Evolutionary conservation across 1,139 yeast species (phyloP).

Genomic region (Cylindricascospora bacillispora): DNA sequence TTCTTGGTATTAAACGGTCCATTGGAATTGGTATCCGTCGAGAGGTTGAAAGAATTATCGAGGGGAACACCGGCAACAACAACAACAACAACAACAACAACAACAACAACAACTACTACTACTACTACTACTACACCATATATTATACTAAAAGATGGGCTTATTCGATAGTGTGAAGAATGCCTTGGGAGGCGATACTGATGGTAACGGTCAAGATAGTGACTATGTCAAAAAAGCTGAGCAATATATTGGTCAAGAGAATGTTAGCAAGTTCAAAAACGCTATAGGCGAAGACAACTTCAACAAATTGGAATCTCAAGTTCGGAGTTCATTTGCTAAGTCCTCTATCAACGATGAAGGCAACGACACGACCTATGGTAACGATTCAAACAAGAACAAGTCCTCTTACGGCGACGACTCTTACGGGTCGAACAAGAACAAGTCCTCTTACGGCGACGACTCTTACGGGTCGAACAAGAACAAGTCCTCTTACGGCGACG

Average conservation of each 20-base stretch:
- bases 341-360: conserved; percentile 15
- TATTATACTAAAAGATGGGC: no score
- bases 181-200: conserved; percentile 5
- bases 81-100: no score
- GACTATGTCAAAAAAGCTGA: conserved; percentile 18
- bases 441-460: conserved; percentile 10
- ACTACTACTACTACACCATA: no score
- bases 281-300: conserved; percentile 20
- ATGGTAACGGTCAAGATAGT: conserved; percentile 6
- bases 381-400: conserved; percentile 5
- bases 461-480: conserved; percentile 9
- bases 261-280: conserved; percentile 12
- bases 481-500: conserved; percentile 12
- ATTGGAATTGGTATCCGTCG: no score
- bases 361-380: conserved; percentile 3
- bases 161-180: conserved; percentile 23
- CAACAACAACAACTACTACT: no score
- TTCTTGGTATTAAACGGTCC: no score
- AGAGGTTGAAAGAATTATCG: no score
- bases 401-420: conserved; percentile 17
- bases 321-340: conserved; percentile 17
- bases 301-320: conserved; percentile 14
- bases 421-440: conserved; percentile 5
- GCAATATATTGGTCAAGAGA: conserved; percentile 16
- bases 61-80: no score